phyloP scores from a whole-genome alignment of 108 stramenopile species.

The Skeletonema costatum region DNA sequence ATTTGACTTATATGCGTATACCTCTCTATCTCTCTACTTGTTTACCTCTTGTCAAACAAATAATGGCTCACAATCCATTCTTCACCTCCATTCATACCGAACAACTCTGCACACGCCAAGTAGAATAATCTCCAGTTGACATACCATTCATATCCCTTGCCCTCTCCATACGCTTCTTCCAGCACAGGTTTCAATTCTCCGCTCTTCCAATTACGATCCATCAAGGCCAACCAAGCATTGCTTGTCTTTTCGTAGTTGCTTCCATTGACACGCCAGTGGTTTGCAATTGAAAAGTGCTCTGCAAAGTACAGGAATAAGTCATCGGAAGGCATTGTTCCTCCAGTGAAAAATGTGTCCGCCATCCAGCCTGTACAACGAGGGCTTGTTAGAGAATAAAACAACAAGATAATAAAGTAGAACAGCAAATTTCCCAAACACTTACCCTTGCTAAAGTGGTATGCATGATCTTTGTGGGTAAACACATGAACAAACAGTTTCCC shows the following conservation, averaged over 20 bases:
- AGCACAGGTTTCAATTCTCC: constrained; percentile 65
- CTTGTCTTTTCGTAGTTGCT: constrained; percentile 88
- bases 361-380: constrained; percentile 80
- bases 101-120: constrained; percentile 95
- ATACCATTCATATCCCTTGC: constrained; percentile 78
- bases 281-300: constrained; percentile 40
- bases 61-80: constrained; percentile 92
- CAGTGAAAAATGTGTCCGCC: constrained; percentile 85
- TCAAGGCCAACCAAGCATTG: constrained; percentile 89
- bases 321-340: constrained; percentile 92
- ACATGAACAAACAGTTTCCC: constrained; percentile 96
- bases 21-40: not conserved
- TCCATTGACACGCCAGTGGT: constrained; percentile 96
- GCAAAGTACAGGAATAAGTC: constrained; percentile 95
- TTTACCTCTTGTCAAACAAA: constrained; percentile 68
- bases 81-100: constrained; percentile 83
- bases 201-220: constrained; percentile 86
- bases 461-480: constrained; percentile 85
- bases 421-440: not conserved
- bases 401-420: not conserved
- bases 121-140: constrained; percentile 97
- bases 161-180: constrained; percentile 79
- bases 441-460: constrained; percentile 89
- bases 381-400: not conserved
- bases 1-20: no score